Base-by-base conservation (phyloP, 1,284 basidiomycete species). In the Kwoniella shivajii region DNA sequence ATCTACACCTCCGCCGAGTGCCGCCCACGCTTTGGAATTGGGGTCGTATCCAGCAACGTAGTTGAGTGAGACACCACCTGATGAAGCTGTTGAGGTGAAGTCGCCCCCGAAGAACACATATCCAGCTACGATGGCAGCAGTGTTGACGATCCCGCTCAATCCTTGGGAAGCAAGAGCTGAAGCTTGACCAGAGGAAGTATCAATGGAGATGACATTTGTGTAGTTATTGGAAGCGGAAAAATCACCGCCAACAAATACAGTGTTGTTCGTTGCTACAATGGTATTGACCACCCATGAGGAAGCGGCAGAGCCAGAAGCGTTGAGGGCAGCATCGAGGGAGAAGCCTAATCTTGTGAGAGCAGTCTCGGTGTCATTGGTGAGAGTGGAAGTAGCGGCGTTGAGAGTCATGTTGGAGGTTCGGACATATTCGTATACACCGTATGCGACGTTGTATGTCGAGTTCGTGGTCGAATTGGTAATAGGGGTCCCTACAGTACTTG, bases 61-160 rank as follows among this genome's bases (percentile, higher is more conserved):
- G 41, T 78, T 77, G 10, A 93, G 79, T 13, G 75, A 78, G 50
- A 84, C 83, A 41, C 81, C 77, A 1, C 81, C 84, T 82, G 31
- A 76, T 6, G 82, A 76, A 5, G 80, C 78, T 0, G 90, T 90
- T 61, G 87, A 85, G 1, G 82, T 84, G 79, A 98, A 99, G 2
- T 85, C 81, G 1, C 94, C 94, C 31, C 92, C 94, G 43, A 93
- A 86, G 72, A 84, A 97, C 27, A 98, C 76, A 9, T 81, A 65
- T 85, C 82, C 36, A 82, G 69, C 87, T 43, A 82, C 74, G 11
- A 87, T 69, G 6, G 83, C 79, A 27, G 91, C 75, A 1, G 88
- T 83, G n/a, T 84, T 80, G 4, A 94, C 89, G 10, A 83, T 78
- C 6, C 88, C 89, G 70, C 93, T 86, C 48, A 94, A 78, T 4